phyloP scores from a whole-genome alignment of 2,329 filamentous ascomycete genomes.

The Tolypocladium inflatum region DNA sequence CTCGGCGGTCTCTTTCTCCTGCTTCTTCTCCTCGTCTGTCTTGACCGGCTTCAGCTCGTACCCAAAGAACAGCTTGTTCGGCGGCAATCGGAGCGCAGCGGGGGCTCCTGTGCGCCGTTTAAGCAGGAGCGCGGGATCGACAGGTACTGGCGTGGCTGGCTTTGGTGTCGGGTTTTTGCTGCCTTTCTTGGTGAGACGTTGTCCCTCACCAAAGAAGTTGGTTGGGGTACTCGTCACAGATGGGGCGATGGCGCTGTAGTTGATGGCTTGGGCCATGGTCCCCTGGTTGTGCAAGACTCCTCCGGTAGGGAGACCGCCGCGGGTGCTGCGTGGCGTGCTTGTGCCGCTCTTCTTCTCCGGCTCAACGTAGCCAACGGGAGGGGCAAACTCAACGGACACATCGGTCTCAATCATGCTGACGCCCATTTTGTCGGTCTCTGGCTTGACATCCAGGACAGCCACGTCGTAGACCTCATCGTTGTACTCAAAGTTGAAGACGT shows the following conservation, averaged over 20 bases:
- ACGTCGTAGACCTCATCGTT: conserved; percentile 93
- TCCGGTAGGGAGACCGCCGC: conserved; percentile 56
- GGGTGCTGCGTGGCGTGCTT: conserved; percentile 66
- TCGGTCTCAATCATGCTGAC: conserved; percentile 96
- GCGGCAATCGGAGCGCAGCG: conserved; percentile 72
- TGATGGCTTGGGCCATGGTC: conserved; percentile 96
- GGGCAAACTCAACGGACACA: conserved; percentile 89
- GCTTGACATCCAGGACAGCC: conserved; percentile 88
- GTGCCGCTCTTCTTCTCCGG: conserved; percentile 72
- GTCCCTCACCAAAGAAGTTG: conserved; percentile 71
- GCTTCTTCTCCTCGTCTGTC: conserved; percentile 61
- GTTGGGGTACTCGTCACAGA: conserved; percentile 61
- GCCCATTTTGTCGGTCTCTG: conserved; percentile 69
- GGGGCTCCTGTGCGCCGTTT: conserved; percentile 60
- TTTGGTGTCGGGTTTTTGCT: conserved; percentile 60
- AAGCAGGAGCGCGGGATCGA: conserved; percentile 18
- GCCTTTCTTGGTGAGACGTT: conserved; percentile 75
- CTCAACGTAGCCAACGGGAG: conserved; percentile 90
- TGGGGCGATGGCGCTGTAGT: conserved; percentile 85
- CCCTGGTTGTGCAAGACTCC: conserved; percentile 76
- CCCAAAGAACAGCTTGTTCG: conserved; percentile 92
- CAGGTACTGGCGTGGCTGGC: conserved; percentile 58
- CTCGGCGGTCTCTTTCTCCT: conserved; percentile 52
- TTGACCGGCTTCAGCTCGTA: conserved; percentile 87
- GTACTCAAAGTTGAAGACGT: conserved; percentile 93